Evolutionary conservation across 1,139 yeast species (phyloP).

Genomic region (Candida albicans): DNA sequence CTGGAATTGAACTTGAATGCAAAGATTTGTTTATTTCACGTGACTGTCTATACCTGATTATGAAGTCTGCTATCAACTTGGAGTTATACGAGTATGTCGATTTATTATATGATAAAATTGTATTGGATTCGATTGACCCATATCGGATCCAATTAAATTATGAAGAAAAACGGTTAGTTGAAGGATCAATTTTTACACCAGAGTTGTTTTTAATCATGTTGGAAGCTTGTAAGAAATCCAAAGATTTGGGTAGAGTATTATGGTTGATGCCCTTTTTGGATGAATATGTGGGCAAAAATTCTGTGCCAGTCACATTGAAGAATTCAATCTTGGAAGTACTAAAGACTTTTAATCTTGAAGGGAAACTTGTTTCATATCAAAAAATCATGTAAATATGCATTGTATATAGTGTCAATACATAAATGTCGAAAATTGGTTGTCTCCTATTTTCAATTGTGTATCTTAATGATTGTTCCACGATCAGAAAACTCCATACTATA

Average conservation of each 20-base stretch:
- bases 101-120: slow-evolving; percentile 34
- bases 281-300: slow-evolving; percentile 19
- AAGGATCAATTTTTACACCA: slow-evolving; percentile 23
- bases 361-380: slow-evolving; percentile 25
- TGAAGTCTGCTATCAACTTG: slow-evolving; percentile 31
- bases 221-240: slow-evolving; percentile 22
- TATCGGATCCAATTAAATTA: slow-evolving; percentile 15
- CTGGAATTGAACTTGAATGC: slow-evolving; percentile 14
- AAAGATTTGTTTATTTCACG: slow-evolving; percentile 8
- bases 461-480: too few relatives aligned
- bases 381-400: slow-evolving; percentile 10
- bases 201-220: slow-evolving; percentile 27
- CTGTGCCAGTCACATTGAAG: slow-evolving; percentile 12
- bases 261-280: slow-evolving; percentile 44
- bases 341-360: slow-evolving; percentile 24
- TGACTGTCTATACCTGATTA: slow-evolving; percentile 24
- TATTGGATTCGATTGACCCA: slow-evolving; percentile 27
- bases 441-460: too few relatives aligned
- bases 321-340: slow-evolving; percentile 19
- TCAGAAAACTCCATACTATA: too few relatives aligned
- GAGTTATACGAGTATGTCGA: slow-evolving; percentile 33
- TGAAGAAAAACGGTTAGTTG: slow-evolving; percentile 10
- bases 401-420: too few relatives aligned
- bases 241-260: slow-evolving; percentile 38
- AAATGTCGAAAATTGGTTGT: too few relatives aligned